Conservation (phyloP, 2,329 filamentous ascomycete species). For the Rhynchosporium secalis region DNA sequence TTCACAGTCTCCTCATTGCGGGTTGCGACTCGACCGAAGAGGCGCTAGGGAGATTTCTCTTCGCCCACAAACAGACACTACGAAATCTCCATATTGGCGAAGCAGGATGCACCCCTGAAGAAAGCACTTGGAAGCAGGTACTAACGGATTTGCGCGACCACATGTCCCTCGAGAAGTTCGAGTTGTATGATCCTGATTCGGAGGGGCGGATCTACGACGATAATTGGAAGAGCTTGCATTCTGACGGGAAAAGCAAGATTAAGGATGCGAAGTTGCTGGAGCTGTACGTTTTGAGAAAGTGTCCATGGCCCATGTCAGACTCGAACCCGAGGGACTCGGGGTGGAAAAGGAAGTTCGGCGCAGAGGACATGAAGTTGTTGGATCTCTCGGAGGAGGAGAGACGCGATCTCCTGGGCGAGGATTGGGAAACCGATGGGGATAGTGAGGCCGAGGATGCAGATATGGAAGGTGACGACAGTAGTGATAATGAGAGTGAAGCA, state of each 20-base stretch:
- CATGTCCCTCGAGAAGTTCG: slow-evolving; percentile 12
- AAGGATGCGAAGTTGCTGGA: slow-evolving; percentile 7
- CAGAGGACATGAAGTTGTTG: slow-evolving; percentile 9
- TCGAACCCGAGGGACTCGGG: neutral
- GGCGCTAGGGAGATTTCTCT: slow-evolving; percentile 10
- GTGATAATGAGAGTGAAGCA: neutral
- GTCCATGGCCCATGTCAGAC: slow-evolving; percentile 15
- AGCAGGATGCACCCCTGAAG: neutral
- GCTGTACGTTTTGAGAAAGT: slow-evolving; percentile 10
- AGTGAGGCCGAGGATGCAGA: slow-evolving; percentile 4
- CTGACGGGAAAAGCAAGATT: neutral
- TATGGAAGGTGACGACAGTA: neutral
- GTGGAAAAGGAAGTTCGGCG: slow-evolving; percentile 14
- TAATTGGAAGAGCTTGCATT: slow-evolving; percentile 5
- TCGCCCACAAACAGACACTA: slow-evolving; percentile 10
- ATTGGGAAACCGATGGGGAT: slow-evolving; percentile 16
- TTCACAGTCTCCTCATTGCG: slow-evolving; percentile 2
- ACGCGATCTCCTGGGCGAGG: slow-evolving; percentile 9
- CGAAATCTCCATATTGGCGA: slow-evolving; percentile 10
- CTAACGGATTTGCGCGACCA: slow-evolving; percentile 8
- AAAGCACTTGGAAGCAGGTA: neutral
- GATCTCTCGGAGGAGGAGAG: slow-evolving; percentile 10
- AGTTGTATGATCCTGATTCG: slow-evolving; percentile 3
- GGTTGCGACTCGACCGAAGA: slow-evolving; percentile 1
- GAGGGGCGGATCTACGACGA: slow-evolving; percentile 9